phyloP scores from a whole-genome alignment of 148 eudicot genomes.

The Arctostaphylos glauca region DNA sequence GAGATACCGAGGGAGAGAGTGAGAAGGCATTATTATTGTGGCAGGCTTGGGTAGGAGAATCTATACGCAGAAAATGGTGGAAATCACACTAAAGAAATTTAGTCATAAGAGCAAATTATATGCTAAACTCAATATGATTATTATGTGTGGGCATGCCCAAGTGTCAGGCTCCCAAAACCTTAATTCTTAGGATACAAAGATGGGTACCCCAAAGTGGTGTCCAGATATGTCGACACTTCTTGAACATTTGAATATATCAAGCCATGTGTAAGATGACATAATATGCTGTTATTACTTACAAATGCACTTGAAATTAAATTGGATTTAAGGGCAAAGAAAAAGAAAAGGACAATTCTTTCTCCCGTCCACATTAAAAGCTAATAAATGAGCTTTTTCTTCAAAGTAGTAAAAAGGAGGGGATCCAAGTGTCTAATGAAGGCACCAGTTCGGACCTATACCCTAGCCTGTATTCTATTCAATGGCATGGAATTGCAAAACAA shows the following conservation, averaged over 20 bases:
- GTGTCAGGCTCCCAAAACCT: not conserved
- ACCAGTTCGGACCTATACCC: not conserved
- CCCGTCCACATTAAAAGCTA: not conserved
- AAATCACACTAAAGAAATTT: not conserved
- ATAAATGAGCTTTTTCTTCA: not conserved
- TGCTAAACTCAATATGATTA: not conserved
- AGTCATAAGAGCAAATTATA: not conserved
- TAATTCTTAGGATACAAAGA: not conserved
- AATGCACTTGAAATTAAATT: not conserved
- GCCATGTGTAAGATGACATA: not conserved
- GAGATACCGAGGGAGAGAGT: not conserved
- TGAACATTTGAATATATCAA: not conserved
- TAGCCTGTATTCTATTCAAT: not conserved
- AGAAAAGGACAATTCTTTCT: not conserved
- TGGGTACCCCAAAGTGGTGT: not conserved
- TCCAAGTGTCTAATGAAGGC: not conserved
- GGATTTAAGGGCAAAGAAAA: not conserved
- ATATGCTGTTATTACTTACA: not conserved
- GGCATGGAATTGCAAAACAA: not conserved
- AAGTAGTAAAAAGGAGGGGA: not conserved
- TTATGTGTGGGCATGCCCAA: not conserved
- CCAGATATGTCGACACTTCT: not conserved
- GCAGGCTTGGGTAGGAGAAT: not conserved
- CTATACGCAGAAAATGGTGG: not conserved
- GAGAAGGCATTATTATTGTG: not conserved